Percentiles rank a stretch among this genome's conserved stretches.
phyloP scores from a whole-genome alignment of 805 yeast genomes.

The Hanseniaspora lindneri region DNA sequence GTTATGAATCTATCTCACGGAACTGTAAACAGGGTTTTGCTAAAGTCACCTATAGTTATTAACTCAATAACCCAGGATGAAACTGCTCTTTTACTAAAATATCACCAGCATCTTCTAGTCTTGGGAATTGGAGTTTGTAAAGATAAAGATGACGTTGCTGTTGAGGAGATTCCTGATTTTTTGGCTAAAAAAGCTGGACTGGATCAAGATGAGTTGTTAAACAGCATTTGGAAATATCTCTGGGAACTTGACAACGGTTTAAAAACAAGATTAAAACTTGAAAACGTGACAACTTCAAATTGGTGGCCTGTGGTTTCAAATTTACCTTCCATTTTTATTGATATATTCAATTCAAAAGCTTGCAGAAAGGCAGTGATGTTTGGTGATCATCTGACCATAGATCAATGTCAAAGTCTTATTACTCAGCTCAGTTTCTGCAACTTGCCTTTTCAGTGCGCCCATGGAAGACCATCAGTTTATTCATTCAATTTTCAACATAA shows the following conservation, averaged over 20 bases:
- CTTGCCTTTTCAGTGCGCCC: slow-evolving; percentile 72
- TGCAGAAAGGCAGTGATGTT: slow-evolving; percentile 63
- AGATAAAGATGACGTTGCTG: slow-evolving; percentile 17
- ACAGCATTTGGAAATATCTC: slow-evolving; percentile 35
- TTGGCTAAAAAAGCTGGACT: slow-evolving; percentile 28
- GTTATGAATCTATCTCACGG: slow-evolving; percentile 18
- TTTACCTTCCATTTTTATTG: slow-evolving; percentile 42
- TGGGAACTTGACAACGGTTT: slow-evolving; percentile 32
- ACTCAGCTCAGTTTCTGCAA: slow-evolving; percentile 36
- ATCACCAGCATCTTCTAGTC: slow-evolving; percentile 26
- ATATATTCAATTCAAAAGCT: slow-evolving; percentile 47
- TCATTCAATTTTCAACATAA: slow-evolving; percentile 31
- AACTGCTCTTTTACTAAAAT: slow-evolving; percentile 25
- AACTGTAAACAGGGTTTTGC: background rate
- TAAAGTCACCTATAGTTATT: slow-evolving; percentile 3
- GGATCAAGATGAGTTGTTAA: slow-evolving; percentile 27
- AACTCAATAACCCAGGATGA: slow-evolving; percentile 26
- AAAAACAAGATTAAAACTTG: slow-evolving; percentile 17
- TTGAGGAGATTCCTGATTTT: slow-evolving; percentile 39
- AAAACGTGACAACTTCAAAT: slow-evolving; percentile 1
- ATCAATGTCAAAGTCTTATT: slow-evolving; percentile 39
- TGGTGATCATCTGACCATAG: slow-evolving; percentile 40
- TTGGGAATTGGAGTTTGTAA: slow-evolving; percentile 36
- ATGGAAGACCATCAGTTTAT: slow-evolving; percentile 65
- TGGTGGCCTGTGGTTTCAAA: slow-evolving; percentile 34